Base-by-base conservation (phyloP, 208 protist species). In the Naegleria fowleri region DNA sequence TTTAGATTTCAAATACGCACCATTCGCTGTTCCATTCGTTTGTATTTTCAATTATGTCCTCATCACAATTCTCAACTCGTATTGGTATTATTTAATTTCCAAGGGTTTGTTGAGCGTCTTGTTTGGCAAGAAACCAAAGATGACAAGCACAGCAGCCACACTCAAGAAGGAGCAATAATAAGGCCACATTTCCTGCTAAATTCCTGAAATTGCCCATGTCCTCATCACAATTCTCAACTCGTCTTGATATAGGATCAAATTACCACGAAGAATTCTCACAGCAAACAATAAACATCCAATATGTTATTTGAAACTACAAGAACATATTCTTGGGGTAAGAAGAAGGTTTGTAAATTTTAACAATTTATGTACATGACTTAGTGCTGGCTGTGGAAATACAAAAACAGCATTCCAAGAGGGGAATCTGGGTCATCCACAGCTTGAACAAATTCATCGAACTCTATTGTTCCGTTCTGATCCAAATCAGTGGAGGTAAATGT, bases 401-500 rank as follows among this genome's bases (percentile, higher is more conserved):
- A 83, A n/a, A 87, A 87, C 16, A 87, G 83, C 83, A 87, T 87
- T 52, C 83, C 83, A 16, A 87, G 41, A 51, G 83, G 83, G 4
- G 15, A 36, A 87, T 87, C 83, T 40, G 41, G 40, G 43, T 87
- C 83, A n/a, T 51, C 22, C 0, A 87, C 83, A 52, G 83, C 83
- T 51, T 87, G 19, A 25, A 87, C 22, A 51, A 87, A 87, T 51
- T 87, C 83, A 5, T 87, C 83, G 52, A 52, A 87, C 13, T 87
- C 83, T 51, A 87, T 87, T 36, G 83, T 87, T 22, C 83, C 83
- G n/a, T 51, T 87, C 13, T 41, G 19, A 87, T 87, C 83, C 11
- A 87, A 29, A 87, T 87, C 83, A 22, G 83, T 87, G 1, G 83
- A 22, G 0, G 83, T 33, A 51, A 87, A 87, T n/a, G 33, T 52